A percentile compares a stretch with the other conserved stretches of the same genome.
These are phyloP conservation scores for Vaccinium vitisidaea DNA, from an alignment of 148 eudicot genomes.

Conservation along the genomic window DNA sequence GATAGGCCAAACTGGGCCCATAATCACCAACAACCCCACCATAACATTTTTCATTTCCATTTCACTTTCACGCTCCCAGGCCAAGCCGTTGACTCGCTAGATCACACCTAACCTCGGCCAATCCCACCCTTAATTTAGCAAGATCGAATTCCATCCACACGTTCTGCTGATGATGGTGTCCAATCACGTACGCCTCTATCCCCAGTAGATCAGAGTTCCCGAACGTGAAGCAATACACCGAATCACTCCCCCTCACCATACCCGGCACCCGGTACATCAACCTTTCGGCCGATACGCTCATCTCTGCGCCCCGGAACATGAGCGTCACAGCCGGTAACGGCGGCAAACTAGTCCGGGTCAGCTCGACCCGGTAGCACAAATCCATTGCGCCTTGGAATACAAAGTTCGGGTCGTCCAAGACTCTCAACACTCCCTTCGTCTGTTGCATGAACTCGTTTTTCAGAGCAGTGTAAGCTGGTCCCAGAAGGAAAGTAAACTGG, in stretches of 20 bases:
- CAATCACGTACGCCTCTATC: slow-evolving; percentile 64
- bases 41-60: not conserved
- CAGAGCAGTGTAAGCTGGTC: slow-evolving; percentile 63
- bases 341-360: slow-evolving; percentile 36
- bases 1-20: slow-evolving; percentile 15
- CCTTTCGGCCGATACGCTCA: slow-evolving; percentile 64
- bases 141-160: slow-evolving; percentile 94
- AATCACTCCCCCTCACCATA: slow-evolving; percentile 40
- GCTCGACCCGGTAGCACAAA: slow-evolving; percentile 55
- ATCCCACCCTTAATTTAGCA: slow-evolving; percentile 65
- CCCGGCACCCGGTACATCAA: slow-evolving; percentile 67
- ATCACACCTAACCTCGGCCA: slow-evolving; percentile 77
- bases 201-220: slow-evolving; percentile 89
- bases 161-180: slow-evolving; percentile 90
- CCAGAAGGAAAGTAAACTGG: slow-evolving; percentile 79
- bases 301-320: slow-evolving; percentile 69
- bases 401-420: slow-evolving; percentile 48
- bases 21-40: not conserved
- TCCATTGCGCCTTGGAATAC: slow-evolving; percentile 87
- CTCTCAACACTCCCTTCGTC: slow-evolving; percentile 37
- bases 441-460: slow-evolving; percentile 56
- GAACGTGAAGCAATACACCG: slow-evolving; percentile 73
- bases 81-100: slow-evolving; percentile 68
- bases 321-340: slow-evolving; percentile 59
- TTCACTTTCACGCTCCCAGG: slow-evolving; percentile 19